phyloP scores from a whole-genome alignment of 768 basidiomycete species.

The Boletus vinaceobasis region DNA sequence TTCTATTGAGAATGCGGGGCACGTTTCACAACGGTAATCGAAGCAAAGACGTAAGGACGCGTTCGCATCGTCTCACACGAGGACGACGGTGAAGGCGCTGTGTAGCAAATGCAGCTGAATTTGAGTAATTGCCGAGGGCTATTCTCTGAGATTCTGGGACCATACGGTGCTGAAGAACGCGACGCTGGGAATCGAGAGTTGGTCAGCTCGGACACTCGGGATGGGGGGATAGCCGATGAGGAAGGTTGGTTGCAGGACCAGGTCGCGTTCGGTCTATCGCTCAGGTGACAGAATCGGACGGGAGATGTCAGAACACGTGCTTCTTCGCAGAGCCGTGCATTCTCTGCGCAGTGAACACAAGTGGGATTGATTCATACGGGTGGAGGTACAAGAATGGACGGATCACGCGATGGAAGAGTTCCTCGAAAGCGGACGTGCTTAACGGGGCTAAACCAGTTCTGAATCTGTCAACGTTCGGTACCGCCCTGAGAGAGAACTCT shows the following conservation, averaged over 20 bases:
- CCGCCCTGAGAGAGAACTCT: not conserved
- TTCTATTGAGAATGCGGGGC: constrained; percentile 11
- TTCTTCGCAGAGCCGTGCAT: not conserved
- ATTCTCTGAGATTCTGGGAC: not conserved
- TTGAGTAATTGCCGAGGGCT: constrained; percentile 1
- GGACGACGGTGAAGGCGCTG: not conserved
- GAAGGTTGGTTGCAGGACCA: too few relatives aligned
- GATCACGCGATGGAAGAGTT: too few relatives aligned
- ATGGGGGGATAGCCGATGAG: too few relatives aligned
- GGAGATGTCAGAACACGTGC: too few relatives aligned
- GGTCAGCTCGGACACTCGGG: too few relatives aligned
- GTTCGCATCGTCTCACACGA: not conserved
- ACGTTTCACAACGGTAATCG: constrained; percentile 15
- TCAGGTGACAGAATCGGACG: too few relatives aligned
- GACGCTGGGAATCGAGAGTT: too few relatives aligned
- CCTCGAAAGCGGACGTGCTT: not conserved
- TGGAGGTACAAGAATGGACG: too few relatives aligned
- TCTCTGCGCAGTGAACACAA: too few relatives aligned
- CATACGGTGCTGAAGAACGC: not conserved
- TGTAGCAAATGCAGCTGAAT: not conserved
- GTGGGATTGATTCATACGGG: too few relatives aligned
- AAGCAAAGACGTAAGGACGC: constrained; percentile 9
- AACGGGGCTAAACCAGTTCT: not conserved
- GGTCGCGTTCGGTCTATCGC: too few relatives aligned
- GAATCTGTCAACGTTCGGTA: not conserved